Evolutionary conservation across 2,329 filamentous ascomycete species (phyloP), one percentile per base, ranked within the genome.

Genomic region (Fusarium sp.): DNA sequence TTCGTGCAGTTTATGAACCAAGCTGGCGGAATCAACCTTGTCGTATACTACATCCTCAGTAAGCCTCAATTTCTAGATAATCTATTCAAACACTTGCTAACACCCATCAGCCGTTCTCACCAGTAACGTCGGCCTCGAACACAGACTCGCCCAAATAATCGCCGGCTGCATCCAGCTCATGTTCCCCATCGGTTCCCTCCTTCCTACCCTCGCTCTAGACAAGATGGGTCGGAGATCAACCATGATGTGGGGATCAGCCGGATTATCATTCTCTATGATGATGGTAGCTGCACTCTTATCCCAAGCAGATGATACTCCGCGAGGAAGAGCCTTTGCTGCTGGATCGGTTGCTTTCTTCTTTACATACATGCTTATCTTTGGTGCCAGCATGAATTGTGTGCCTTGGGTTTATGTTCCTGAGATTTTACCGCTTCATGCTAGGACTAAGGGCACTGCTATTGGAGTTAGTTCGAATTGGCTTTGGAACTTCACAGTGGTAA

Each of bases 1-100:
- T 57, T 54, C 4, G 64, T 73, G 1, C 66, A 73, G 20, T 73
- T 71, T 1, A 73, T 74, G 59, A 73, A 87, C 51, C 85, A 87
- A 61, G 78, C 83, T 50, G 79, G 80, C 7, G 83, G 84, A 1
- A 83, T 85, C 60, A 86, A 86, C 74, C 48, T 83, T 0, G 78
- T 83, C 0, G 81, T 85, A 42, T 78, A 82, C 48, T 79, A 76
- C 6, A 76, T 79, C 3, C 71, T 74, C 41, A 13, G 79, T 80
- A 6, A 57, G n/a, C n/a, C n/a, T n/a, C n/a, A n/a, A n/a, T n/a
- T n/a, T n/a, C n/a, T n/a, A n/a, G n/a, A n/a, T n/a, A n/a, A n/a
- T n/a, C n/a, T n/a, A n/a, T n/a, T n/a, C n/a, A n/a, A n/a, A n/a
- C n/a, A n/a, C n/a, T n/a, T n/a, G n/a, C n/a, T n/a, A n/a, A n/a